Evolutionary conservation across 768 basidiomycete genomes (phyloP), one percentile per base, ranked within the genome.

Genomic region (Phaeolepiota aurea): DNA sequence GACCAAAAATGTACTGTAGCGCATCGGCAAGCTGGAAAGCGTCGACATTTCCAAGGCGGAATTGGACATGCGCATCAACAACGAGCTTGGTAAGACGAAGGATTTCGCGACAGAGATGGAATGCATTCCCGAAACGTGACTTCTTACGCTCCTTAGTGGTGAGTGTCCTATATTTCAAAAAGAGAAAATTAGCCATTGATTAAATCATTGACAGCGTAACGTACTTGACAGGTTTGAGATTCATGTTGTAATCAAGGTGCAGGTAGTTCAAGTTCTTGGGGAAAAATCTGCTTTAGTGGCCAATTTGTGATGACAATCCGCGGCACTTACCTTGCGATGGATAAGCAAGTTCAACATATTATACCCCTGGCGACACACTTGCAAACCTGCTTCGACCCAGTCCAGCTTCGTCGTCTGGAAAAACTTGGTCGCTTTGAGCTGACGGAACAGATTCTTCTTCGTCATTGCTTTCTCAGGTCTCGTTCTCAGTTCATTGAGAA

Each of bases 121-220:
- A 97, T 4, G 96, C 96, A 60, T 99, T 99, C 72, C 96, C 96
- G 63, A 99, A 99, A 49, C 96, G 88, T 22, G 96, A 98, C 71
- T 98, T 98, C 67, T 99, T 99, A 38, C 96, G 87, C 65, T 99
- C 96, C 63, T 99, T 99, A 13, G 96, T 99, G 7, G 96, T 99
- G 32, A 99, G 67, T 1, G 96, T 99, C 72, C 85, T 88, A 57
- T 51, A 35, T 33, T n/a, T 31, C n/a, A n/a, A n/a, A n/a, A n/a
- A 40, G 47, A 14, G 41, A 25, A 38, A 34, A 37, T 36, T 28
- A 43, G 41, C 42, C 43, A 56, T 48, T 13, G 42, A 31, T 14
- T 15, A 13, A 21, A 15, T 35, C 7, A 5, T 33, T 11, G n/a
- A 41, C 7, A 3, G 13, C 21, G 9, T 4, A 11, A 57, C 74